phyloP scores from a whole-genome alignment of 169 alveolate species.

The Plasmodium gallinaceum region DNA sequence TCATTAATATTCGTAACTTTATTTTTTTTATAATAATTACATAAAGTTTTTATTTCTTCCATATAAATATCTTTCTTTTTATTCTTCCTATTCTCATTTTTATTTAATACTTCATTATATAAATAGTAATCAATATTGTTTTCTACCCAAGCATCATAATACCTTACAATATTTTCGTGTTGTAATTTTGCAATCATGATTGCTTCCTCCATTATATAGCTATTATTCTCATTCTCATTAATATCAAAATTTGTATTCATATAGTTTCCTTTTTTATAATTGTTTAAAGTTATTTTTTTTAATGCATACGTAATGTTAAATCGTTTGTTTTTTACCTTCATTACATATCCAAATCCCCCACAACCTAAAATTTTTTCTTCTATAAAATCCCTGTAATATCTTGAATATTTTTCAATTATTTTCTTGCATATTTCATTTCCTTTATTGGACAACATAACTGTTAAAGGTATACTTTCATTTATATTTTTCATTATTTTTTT shows the following conservation, averaged over 20 bases:
- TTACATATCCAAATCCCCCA: constrained; percentile 90
- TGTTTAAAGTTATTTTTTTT: constrained; percentile 81
- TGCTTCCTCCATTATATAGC: constrained; percentile 85
- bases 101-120: constrained; percentile 21
- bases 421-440: constrained; percentile 71
- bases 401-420: constrained; percentile 76
- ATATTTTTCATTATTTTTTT: constrained; percentile 45
- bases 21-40: constrained; percentile 48
- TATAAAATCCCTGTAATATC: constrained; percentile 85
- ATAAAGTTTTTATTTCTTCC: constrained; percentile 50
- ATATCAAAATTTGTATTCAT: constrained; percentile 55
- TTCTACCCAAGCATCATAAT: constrained; percentile 91
- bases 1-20: constrained; percentile 68
- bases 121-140: constrained; percentile 80
- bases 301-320: constrained; percentile 85
- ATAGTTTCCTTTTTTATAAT: constrained; percentile 15
- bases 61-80: constrained; percentile 20
- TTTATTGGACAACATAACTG: constrained; percentile 33
- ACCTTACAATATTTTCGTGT: constrained; percentile 88
- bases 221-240: constrained; percentile 76
- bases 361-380: constrained; percentile 86
- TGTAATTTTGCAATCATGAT: constrained; percentile 89
- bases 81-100: constrained; percentile 13
- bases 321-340: constrained; percentile 83
- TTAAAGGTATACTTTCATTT: constrained; percentile 59